phyloP scores from a whole-genome alignment of 495 filamentous ascomycete genomes.

The Niebla homalea region DNA sequence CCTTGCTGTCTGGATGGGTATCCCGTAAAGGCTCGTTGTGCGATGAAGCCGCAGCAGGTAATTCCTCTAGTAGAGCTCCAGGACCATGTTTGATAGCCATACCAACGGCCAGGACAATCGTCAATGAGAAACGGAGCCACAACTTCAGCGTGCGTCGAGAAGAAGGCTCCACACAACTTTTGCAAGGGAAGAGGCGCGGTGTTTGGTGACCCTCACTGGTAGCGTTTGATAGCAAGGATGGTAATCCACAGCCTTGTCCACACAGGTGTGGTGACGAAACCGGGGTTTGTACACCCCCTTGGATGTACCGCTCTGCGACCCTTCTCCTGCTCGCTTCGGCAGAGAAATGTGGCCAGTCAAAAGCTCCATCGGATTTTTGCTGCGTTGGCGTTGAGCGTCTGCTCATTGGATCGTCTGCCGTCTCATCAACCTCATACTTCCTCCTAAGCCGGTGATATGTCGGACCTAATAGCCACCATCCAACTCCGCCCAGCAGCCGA shows the following conservation, averaged over 20 bases:
- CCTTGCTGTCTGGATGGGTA: background rate
- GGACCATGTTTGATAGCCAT: constrained; percentile 23
- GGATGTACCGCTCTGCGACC: constrained; percentile 2
- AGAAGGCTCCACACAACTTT: constrained; percentile 14
- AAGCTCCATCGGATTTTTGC: background rate
- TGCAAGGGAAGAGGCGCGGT: constrained; percentile 14
- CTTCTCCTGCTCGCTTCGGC: constrained; percentile 3
- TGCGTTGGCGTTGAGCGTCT: constrained; percentile 5
- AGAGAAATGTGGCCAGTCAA: constrained; percentile 12
- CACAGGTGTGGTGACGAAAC: background rate
- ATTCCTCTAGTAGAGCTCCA: constrained; percentile 9
- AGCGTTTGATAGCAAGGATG: background rate
- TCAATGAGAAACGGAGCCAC: constrained; percentile 24
- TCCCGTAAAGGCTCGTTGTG: background rate
- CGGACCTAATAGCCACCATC: constrained; percentile 20
- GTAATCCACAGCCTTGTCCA: background rate
- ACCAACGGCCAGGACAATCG: constrained; percentile 22
- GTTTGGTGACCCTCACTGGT: background rate
- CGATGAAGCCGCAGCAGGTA: background rate
- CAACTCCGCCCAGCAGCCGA: constrained; percentile 11
- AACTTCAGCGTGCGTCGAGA: constrained; percentile 16
- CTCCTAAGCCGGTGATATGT: constrained; percentile 8
- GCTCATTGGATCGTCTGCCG: too few relatives aligned
- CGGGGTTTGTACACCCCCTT: background rate
- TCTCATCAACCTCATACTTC: constrained; percentile 11